Evolutionary conservation across 352 stramenopile genomes (phyloP).

Genomic region (Globisporangium uncinulatum): DNA sequence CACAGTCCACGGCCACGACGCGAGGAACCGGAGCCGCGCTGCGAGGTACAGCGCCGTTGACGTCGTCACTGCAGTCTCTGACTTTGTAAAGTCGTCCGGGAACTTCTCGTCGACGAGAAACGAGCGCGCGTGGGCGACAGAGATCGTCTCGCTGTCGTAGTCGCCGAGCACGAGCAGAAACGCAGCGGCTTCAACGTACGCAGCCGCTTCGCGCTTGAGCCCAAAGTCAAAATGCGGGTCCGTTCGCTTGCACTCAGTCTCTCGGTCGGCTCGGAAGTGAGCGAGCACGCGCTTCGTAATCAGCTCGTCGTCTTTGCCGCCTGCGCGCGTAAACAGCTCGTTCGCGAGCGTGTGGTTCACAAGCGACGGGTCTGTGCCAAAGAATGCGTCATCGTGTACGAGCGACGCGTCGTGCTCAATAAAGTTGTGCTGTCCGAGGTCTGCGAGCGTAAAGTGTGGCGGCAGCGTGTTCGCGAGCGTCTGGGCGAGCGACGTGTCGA

Average conservation of each 20-base stretch:
- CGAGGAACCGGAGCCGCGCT: constrained; percentile 37
- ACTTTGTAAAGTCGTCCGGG: constrained; percentile 31
- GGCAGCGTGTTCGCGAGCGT: constrained; percentile 27
- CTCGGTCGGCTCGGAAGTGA: constrained; percentile 40
- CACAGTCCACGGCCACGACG: constrained; percentile 7
- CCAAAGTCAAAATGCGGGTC: constrained; percentile 42
- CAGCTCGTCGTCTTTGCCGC: constrained; percentile 10
- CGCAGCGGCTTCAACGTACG: constrained; percentile 43
- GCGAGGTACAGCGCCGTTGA: constrained; percentile 24
- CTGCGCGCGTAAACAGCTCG: constrained; percentile 26
- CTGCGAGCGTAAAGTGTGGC: constrained; percentile 36
- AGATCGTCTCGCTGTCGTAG: constrained; percentile 27
- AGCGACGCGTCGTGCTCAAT: constrained; percentile 74
- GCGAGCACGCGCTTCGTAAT: constrained; percentile 35
- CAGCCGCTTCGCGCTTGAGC: constrained; percentile 22
- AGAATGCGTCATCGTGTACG: constrained; percentile 49
- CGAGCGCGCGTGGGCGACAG: constrained; percentile 27
- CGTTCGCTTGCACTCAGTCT: constrained; percentile 27
- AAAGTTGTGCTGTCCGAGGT: constrained; percentile 50
- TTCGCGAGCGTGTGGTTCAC: constrained; percentile 43
- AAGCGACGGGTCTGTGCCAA: constrained; percentile 28
- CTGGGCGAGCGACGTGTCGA: constrained; percentile 30
- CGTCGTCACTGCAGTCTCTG: constrained; percentile 28
- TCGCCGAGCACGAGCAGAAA: constrained; percentile 48
- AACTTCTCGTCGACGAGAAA: constrained; percentile 52